Conservation (phyloP, 2,329 filamentous ascomycete genomes). For the Pseudogymnoascus verrucosus region DNA sequence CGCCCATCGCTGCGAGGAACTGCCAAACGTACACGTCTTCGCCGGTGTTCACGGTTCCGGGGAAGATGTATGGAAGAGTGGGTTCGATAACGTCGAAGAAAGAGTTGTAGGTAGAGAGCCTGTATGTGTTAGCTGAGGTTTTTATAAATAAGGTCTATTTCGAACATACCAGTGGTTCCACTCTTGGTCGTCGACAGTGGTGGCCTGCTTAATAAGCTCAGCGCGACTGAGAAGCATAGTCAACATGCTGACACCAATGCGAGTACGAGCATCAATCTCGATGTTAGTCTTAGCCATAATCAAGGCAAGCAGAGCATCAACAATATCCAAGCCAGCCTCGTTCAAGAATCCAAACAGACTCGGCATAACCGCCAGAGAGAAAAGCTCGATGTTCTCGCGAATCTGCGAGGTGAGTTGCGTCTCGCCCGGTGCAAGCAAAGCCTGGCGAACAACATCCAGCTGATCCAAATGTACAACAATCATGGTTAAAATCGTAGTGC, state of each 20-base stretch:
- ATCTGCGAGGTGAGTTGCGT: constrained; percentile 64
- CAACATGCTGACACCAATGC: constrained; percentile 80
- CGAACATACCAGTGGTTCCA: constrained; percentile 68
- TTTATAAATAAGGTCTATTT: not conserved
- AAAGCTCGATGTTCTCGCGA: constrained; percentile 88
- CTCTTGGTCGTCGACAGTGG: constrained; percentile 59
- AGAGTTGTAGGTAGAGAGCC: constrained; percentile 70
- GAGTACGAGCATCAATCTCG: constrained; percentile 74
- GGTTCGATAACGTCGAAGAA: constrained; percentile 86
- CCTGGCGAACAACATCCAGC: constrained; percentile 79
- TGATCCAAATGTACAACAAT: constrained; percentile 89
- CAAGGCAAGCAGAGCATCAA: constrained; percentile 80
- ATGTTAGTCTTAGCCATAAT: constrained; percentile 77
- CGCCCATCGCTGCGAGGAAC: constrained; percentile 89
- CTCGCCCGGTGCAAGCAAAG: constrained; percentile 66
- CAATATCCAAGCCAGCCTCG: constrained; percentile 83
- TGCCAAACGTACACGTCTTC: constrained; percentile 98
- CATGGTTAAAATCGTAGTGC: constrained; percentile 91
- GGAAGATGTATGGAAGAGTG: constrained; percentile 78
- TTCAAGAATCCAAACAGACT: constrained; percentile 84
- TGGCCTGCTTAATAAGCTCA: constrained; percentile 81
- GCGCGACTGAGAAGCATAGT: constrained; percentile 93
- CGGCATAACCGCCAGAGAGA: constrained; percentile 80
- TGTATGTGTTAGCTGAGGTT: constrained; percentile 31
- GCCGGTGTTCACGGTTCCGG: constrained; percentile 77